These are phyloP conservation scores for Pluteus cervinus DNA, from an alignment of 768 basidiomycete genomes.

Conservation along the genomic window DNA sequence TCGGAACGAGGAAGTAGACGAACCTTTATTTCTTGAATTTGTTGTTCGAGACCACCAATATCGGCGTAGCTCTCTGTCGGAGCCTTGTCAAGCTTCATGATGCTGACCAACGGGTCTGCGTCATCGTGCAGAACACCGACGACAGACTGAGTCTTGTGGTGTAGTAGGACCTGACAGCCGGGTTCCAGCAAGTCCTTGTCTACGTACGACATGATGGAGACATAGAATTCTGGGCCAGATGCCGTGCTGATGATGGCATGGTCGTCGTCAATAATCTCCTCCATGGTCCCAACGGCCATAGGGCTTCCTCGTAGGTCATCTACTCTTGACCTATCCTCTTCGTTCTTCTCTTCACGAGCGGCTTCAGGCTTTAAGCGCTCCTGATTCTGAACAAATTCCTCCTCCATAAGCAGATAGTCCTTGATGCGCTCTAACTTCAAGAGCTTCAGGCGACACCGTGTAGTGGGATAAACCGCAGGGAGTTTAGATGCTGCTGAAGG, in stretches of 20 bases:
- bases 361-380: conserved; percentile 85
- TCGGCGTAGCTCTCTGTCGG: conserved; percentile 99
- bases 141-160: conserved; percentile 93
- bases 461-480: conserved; percentile 89
- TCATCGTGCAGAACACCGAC: conserved; percentile 97
- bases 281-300: conserved; percentile 97
- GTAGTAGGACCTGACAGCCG: conserved; percentile 88
- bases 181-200: conserved; percentile 98
- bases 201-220: conserved; percentile 95
- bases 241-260: conserved; percentile 98
- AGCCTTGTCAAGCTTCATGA: conserved; percentile 99
- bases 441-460: conserved; percentile 90
- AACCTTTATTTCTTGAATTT: conserved; percentile 99
- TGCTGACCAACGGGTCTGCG: conserved; percentile 90
- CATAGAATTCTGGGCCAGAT: conserved; percentile 94
- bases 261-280: conserved; percentile 97
- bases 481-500: conserved; percentile 88
- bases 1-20: conserved; percentile 8
- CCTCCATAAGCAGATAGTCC: conserved; percentile 93
- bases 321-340: conserved; percentile 89
- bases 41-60: conserved; percentile 92
- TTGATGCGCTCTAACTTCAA: conserved; percentile 98
- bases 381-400: conserved; percentile 91
- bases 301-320: conserved; percentile 93
- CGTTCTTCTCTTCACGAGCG: conserved; percentile 89